A percentile compares a stretch with the other conserved stretches of the same genome.
phyloP scores from a whole-genome alignment of 129 eudicot genomes.

The Flaveria ramosissima region DNA sequence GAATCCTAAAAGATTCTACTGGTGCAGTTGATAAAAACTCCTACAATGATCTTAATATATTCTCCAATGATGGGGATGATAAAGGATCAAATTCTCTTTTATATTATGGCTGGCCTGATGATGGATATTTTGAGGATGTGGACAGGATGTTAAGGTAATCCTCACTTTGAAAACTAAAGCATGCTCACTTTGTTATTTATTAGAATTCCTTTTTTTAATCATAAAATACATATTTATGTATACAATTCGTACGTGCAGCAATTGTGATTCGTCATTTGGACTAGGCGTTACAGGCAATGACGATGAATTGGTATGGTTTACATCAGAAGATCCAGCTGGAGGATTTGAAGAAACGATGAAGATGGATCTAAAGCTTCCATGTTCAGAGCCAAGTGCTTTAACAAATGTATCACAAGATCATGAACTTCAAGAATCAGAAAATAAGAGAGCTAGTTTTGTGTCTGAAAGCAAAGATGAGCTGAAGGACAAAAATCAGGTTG shows the following conservation, averaged over 20 bases:
- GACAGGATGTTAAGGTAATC: constrained; percentile 86
- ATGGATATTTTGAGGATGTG: constrained; percentile 86
- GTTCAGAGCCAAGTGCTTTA: constrained; percentile 44
- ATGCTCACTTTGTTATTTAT: neutral
- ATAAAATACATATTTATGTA: constrained; percentile 8
- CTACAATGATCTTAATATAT: constrained; percentile 46
- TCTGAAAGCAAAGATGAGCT: constrained; percentile 37
- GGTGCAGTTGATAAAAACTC: constrained; percentile 50
- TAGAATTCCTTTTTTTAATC: neutral
- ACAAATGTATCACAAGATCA: constrained; percentile 36
- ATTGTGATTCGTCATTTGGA: constrained; percentile 85
- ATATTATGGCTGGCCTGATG: constrained; percentile 76
- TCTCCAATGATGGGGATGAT: constrained; percentile 45
- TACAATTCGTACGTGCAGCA: constrained; percentile 49
- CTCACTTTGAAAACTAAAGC: constrained; percentile 15
- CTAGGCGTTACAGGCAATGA: constrained; percentile 53
- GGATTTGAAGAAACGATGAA: constrained; percentile 57
- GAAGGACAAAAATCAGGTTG: constrained; percentile 45
- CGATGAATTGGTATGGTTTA: constrained; percentile 78
- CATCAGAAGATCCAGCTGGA: constrained; percentile 58
- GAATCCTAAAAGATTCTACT: constrained; percentile 39
- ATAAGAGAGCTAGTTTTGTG: constrained; percentile 32
- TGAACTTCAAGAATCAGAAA: constrained; percentile 33
- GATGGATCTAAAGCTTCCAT: constrained; percentile 47
- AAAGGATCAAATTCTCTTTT: constrained; percentile 59